phyloP scores from a whole-genome alignment of 805 yeast species.

The Torulaspora gathmanii region DNA sequence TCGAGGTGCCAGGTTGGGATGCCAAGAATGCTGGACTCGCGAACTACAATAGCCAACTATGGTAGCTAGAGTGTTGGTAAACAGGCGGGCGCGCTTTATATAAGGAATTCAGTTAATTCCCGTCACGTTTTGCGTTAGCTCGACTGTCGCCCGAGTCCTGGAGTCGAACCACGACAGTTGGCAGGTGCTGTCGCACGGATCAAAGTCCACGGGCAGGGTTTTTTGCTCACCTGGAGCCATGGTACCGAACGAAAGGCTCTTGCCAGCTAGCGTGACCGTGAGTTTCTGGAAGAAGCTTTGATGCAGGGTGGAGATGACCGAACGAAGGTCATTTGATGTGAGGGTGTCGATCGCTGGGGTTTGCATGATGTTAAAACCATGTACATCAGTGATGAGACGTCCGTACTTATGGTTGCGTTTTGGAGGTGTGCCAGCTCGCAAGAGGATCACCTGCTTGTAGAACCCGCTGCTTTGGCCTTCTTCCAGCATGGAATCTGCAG shows the following conservation, averaged over 20 bases:
- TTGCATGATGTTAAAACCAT: conserved; percentile 10
- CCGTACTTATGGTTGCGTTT: conserved; percentile 3
- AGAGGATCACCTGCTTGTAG: conserved; percentile 10
- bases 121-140: not conserved
- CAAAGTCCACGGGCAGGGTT: not conserved
- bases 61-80: not conserved
- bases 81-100: not conserved
- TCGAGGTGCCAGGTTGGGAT: not conserved
- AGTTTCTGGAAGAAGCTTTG: conserved; percentile 10
- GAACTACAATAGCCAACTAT: too few species aligned
- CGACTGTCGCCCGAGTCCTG: not conserved
- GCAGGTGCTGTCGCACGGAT: not conserved
- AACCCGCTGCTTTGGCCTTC: conserved; percentile 6
- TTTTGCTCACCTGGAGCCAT: conserved; percentile 18
- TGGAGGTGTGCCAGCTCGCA: conserved; percentile 8
- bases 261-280: conserved; percentile 8
- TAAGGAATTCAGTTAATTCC: not conserved
- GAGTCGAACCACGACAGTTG: conserved; percentile 15
- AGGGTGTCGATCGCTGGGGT: conserved; percentile 1
- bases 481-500: conserved; percentile 12
- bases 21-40: not conserved
- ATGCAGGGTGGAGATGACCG: conserved; percentile 7
- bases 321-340: not conserved
- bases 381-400: conserved; percentile 8
- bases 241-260: conserved; percentile 12